phyloP scores from a whole-genome alignment of 768 basidiomycete genomes.

The Termitomyces sp. region DNA sequence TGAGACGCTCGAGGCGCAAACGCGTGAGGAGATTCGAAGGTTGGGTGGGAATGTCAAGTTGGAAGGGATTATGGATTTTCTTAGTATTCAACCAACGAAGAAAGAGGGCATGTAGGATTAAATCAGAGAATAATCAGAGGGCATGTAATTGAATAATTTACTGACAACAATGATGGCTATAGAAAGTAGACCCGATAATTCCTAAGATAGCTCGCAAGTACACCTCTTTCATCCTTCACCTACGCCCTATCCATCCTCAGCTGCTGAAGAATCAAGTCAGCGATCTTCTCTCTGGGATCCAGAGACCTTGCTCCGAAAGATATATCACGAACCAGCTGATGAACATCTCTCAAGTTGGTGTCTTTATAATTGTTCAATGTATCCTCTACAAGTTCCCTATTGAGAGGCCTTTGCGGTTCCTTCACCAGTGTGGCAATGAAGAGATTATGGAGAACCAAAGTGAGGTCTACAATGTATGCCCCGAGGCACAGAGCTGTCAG shows the following conservation, averaged over 20 bases:
- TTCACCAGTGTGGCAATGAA: too few species aligned
- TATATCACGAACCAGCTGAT: too few species aligned
- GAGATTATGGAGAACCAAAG: too few species aligned
- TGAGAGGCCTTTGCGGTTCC: too few species aligned
- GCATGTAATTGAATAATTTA: not conserved
- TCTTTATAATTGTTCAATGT: too few species aligned
- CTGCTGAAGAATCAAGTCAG: not conserved
- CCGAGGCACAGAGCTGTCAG: not conserved
- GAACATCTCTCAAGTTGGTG: too few species aligned
- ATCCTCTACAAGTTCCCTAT: too few species aligned
- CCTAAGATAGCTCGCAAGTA: not conserved
- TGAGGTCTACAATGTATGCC: too few species aligned
- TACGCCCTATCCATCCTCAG: not conserved
- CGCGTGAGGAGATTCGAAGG: constrained; percentile 61
- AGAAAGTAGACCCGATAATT: not conserved
- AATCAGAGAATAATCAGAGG: too few species aligned
- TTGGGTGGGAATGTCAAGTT: constrained; percentile 27
- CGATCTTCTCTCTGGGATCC: not conserved
- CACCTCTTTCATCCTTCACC: too few species aligned
- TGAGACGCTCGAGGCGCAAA: constrained; percentile 62
- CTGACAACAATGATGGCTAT: not conserved
- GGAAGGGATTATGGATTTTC: not conserved
- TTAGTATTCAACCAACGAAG: not conserved
- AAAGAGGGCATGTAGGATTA: not conserved
- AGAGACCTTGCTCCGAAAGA: too few species aligned